Percentiles rank a stretch among this genome's conserved stretches.
Conservation (phyloP, 1,284 basidiomycete genomes). For the Heterobasidion occidentale region DNA sequence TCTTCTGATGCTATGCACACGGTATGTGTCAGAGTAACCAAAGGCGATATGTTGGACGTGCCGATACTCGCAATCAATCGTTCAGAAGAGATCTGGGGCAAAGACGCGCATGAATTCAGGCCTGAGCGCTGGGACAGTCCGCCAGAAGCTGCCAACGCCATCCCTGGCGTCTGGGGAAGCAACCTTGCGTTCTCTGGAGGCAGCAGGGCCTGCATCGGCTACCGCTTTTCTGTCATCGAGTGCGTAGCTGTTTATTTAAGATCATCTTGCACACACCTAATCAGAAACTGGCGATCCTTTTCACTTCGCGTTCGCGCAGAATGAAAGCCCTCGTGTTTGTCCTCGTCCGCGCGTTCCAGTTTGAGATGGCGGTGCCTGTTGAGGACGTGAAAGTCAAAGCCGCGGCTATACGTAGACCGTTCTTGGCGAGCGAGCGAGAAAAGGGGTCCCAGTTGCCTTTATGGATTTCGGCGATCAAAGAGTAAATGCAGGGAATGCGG, state of each 20-base stretch:
- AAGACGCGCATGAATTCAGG: conserved; percentile 22
- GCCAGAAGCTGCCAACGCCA: conserved; percentile 11
- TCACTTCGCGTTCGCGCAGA: conserved; percentile 8
- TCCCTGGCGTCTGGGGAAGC: conserved; percentile 25
- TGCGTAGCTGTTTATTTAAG: conserved; percentile 13
- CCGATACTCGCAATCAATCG: conserved; percentile 10
- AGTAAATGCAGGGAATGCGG: background rate
- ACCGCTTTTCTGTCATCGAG: conserved; percentile 36
- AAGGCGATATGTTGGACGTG: conserved; percentile 8
- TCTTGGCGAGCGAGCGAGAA: conserved; percentile 10
- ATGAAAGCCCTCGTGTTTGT: conserved; percentile 37
- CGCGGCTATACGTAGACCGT: conserved; percentile 15
- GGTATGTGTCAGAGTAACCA: conserved; percentile 2
- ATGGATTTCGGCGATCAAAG: background rate
- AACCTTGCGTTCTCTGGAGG: conserved; percentile 24
- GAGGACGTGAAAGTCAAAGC: conserved; percentile 14
- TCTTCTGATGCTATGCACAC: background rate
- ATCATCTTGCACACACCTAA: background rate
- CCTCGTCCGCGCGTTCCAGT: conserved; percentile 30
- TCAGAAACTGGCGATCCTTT: background rate
- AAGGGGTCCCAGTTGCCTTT: conserved; percentile 16
- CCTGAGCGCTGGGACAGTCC: conserved; percentile 23
- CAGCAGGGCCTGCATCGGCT: conserved; percentile 27
- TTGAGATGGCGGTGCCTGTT: conserved; percentile 22
- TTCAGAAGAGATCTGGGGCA: conserved; percentile 17